These are phyloP conservation scores for Ceratobasidium sp. DNA, from an alignment of 1,284 basidiomycete genomes.

Conservation along the genomic window DNA sequence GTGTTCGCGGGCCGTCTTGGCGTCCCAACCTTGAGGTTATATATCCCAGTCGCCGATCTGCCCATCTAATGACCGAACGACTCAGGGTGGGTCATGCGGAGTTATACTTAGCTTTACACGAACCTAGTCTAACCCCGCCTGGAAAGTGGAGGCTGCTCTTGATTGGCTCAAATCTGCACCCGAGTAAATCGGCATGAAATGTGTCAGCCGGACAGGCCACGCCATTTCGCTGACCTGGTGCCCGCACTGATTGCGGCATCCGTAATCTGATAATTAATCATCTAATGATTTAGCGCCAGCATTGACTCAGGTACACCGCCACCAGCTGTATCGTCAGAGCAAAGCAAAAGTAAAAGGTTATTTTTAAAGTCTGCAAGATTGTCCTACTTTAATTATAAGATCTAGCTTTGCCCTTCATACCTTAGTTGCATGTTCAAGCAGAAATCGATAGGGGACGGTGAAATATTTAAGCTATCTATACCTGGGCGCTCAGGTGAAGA, in stretches of 20 bases:
- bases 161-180: background rate
- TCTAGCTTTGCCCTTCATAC: too few relatives aligned
- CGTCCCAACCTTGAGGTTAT: background rate
- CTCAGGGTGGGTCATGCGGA: background rate
- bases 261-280: background rate
- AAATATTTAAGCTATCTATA: background rate
- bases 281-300: background rate
- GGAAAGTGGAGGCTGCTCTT: background rate
- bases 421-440: too few relatives aligned
- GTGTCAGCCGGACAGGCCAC: background rate
- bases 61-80: background rate
- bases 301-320: background rate
- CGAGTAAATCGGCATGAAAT: background rate
- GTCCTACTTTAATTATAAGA: too few relatives aligned
- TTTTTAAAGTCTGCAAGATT: too few relatives aligned
- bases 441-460: background rate
- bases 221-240: background rate
- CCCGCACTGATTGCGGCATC: conserved; percentile 14
- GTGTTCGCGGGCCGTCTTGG: background rate
- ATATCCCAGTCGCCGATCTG: conserved; percentile 2
- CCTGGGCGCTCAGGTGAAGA: background rate
- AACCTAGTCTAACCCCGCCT: background rate
- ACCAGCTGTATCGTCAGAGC: too few relatives aligned
- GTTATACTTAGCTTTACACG: background rate
- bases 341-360: too few relatives aligned